Evolutionary conservation across 768 basidiomycete genomes (phyloP), one percentile per base, ranked within the genome.

Genomic region (Lentinula sp.): DNA sequence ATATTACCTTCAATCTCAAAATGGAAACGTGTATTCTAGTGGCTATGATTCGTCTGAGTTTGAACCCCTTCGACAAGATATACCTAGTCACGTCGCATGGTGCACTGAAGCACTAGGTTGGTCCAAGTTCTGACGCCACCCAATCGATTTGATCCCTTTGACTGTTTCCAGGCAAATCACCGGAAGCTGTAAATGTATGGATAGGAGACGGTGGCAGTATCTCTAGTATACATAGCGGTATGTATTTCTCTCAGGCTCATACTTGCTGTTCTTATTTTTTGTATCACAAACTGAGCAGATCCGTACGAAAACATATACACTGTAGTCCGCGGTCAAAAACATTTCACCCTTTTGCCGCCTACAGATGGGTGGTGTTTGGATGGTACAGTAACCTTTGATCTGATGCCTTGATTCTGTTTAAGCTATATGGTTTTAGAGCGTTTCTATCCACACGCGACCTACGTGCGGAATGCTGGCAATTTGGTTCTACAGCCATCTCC

Each of bases 271-370:
- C 49, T 16, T 3, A 15, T 42, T 28, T 35, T 1, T 20, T 23
- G 8, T 46, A 12, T 20, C 46, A 4, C 46, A 23, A 4, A 1
- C 23, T 45, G 4, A 20, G 49, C 36, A 91, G 91, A 90, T 71
- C 93, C 93, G 0, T 97, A 95, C 66, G 95, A 97, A 75, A 98
- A 97, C 70, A 84, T 97, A 59, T 97, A 97, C 72, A 84, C 87
- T 4, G 92, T 98, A 35, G 75, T 95, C 55, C 81, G 90, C 49
- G 95, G 94, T 10, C 74, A 81, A 50, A 98, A 97, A 68, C 85
- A 88, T 42, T 97, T 98, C 68, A 88, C 87, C 0, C 79, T 98
- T 10, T 73, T 95, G 20, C 91, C 95, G 1, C 95, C 95, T 2
- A 88, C 88, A n/a, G 95, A 95, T 68, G 88, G 90, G 18, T 88